phyloP scores from a whole-genome alignment of 2,329 filamentous ascomycete species.

The Alternaria alternata region DNA sequence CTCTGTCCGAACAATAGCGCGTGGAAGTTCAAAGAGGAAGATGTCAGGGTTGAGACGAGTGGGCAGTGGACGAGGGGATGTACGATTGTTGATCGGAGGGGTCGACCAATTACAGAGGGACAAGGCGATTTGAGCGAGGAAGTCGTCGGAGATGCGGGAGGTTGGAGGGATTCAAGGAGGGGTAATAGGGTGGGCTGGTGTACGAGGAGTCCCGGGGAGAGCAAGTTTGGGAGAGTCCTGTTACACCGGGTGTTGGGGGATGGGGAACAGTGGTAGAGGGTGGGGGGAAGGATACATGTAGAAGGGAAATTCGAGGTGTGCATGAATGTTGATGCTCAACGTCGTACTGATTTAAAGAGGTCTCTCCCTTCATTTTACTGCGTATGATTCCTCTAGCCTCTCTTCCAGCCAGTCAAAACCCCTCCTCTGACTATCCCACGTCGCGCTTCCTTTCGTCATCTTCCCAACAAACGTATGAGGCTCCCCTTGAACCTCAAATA shows the following conservation, averaged over 20 bases:
- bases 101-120: constrained; percentile 60
- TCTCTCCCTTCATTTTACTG: too few relatives aligned
- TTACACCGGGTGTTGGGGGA: constrained; percentile 70
- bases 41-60: constrained; percentile 86
- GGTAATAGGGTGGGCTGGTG: constrained; percentile 85
- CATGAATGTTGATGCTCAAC: too few relatives aligned
- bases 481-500: too few relatives aligned
- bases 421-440: too few relatives aligned
- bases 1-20: constrained; percentile 23
- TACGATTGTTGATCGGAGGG: constrained; percentile 81
- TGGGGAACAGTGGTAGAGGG: constrained; percentile 14
- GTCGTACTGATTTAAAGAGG: not conserved
- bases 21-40: constrained; percentile 62
- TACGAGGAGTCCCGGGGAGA: constrained; percentile 71
- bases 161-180: constrained; percentile 76
- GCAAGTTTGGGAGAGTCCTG: constrained; percentile 70
- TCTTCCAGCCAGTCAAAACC: too few relatives aligned
- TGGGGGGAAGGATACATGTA: too few relatives aligned
- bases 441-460: too few relatives aligned
- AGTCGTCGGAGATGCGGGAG: constrained; percentile 73
- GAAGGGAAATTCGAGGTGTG: too few relatives aligned
- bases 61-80: constrained; percentile 96
- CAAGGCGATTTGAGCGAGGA: constrained; percentile 46
- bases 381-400: too few relatives aligned
- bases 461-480: too few relatives aligned